These are phyloP conservation scores for Starmerella sp. DNA, from an alignment of 805 yeast species.

Conservation along the genomic window DNA sequence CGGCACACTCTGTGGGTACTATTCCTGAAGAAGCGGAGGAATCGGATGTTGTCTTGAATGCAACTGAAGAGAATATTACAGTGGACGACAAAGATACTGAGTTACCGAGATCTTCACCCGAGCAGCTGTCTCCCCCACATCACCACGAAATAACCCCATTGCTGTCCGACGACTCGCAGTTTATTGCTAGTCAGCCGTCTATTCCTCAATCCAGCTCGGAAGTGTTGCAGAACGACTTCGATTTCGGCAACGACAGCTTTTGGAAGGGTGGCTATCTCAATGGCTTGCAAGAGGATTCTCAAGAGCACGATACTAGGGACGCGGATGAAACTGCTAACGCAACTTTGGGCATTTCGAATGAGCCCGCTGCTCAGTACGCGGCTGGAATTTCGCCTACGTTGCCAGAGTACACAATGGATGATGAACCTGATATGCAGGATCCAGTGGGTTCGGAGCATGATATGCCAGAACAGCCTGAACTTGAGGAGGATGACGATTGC, in stretches of 20 bases:
- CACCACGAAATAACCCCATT: background rate
- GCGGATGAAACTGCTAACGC: background rate
- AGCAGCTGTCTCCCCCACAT: background rate
- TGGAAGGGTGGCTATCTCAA: conserved; percentile 6
- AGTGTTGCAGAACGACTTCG: conserved; percentile 1
- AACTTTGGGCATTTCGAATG: conserved; percentile 10
- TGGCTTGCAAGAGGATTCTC: background rate
- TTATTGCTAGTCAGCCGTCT: background rate
- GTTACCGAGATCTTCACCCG: background rate
- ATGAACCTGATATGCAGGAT: background rate
- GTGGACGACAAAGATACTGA: background rate
- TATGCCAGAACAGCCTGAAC: background rate
- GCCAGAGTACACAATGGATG: background rate
- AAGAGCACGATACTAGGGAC: background rate
- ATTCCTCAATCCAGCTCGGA: conserved; percentile 1
- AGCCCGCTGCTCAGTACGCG: conserved; percentile 14
- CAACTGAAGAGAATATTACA: background rate
- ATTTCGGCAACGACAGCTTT: conserved; percentile 10
- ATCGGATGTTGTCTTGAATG: background rate
- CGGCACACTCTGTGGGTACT: conserved; percentile 2
- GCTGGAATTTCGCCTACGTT: conserved; percentile 10
- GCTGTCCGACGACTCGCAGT: background rate
- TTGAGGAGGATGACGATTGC: background rate
- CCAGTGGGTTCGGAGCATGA: background rate
- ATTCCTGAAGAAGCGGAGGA: conserved; percentile 18